Conservation (phyloP, 148 eudicot species). For the Vaccinium vitisidaea region DNA sequence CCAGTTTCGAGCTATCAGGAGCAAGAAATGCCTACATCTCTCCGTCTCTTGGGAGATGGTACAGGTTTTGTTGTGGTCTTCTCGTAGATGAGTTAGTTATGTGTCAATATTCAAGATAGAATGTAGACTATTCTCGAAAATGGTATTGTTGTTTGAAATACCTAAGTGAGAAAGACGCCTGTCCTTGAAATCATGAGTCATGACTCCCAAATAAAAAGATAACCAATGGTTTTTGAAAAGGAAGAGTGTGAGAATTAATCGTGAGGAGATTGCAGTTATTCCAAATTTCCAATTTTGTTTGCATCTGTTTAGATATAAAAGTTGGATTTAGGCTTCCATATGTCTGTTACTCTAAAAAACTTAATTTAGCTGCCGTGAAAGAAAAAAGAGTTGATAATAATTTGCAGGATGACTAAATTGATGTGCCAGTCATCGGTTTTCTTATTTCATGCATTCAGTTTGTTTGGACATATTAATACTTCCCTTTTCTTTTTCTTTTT, state of each 20-base stretch:
- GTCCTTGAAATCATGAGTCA: neutral
- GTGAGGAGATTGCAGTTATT: neutral
- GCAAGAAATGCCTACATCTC: neutral
- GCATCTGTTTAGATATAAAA: neutral
- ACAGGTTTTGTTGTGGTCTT: neutral
- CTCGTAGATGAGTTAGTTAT: neutral
- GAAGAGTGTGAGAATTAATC: neutral
- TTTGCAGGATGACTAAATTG: neutral
- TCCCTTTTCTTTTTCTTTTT: conserved; percentile 1
- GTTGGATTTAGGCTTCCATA: neutral
- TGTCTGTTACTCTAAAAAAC: neutral
- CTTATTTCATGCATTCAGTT: neutral
- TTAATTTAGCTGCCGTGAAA: neutral
- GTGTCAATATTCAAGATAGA: neutral
- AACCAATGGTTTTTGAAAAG: too few relatives aligned
- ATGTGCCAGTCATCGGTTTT: neutral
- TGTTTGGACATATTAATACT: neutral
- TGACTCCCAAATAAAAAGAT: neutral
- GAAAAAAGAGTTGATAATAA: neutral
- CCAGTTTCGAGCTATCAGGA: neutral
- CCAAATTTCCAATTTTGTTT: neutral
- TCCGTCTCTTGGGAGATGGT: neutral
- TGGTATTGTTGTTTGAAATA: neutral
- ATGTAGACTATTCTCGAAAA: neutral
- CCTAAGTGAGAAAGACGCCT: neutral